Evolutionary conservation across 768 basidiomycete species (phyloP), one percentile per base, ranked within the genome.

Genomic region (Sistotremastrum niveocremeum): DNA sequence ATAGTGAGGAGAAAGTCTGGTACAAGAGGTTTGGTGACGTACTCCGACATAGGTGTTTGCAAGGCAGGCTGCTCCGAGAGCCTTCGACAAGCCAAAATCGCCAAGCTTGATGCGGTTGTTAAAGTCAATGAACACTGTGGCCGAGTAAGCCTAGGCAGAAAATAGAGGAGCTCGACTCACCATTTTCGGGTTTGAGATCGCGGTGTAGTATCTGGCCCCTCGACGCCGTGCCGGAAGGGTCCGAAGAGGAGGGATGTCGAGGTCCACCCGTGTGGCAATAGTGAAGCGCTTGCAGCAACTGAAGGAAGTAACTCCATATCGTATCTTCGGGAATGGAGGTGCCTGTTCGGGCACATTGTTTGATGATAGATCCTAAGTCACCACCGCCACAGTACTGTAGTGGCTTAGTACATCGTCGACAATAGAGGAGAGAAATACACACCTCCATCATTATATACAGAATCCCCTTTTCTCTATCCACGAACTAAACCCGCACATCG

Each of bases 21-120:
- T 20, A 9, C 29, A 29, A 40, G 32, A 39, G 30, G 34, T 20
- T 36, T 45, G 5, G 10, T 10, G 4, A 68, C 86, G 51, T 59
- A 97, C 91, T 50, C 95, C 94, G 51, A 98, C 95, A 49, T 97
- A 99, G 34, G 95, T 99, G 53, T 81, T 89, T 12, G 95, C 91
- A 54, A 99, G 94, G 52, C 76, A 81, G 1, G 88, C 79, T 49
- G 85, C 81, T 0, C 81, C 69, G 50, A 99, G 79, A 11, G 91
- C 88, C 60, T 98, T 97, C 30, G 86, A 88, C 32, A 99, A 66
- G 1, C 95, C 95, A 63, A 98, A 98, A 63, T 99, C 95, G 32
- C 95, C 95, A 0, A 99, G 75, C 62, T 98, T 98, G 47, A 97
- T 83, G n/a, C 70, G 74, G 56, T 86, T 82, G 43, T 69, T 70